Conservation (phyloP, 2,329 filamentous ascomycete genomes). For the Phaeosphaeriaceae sp. region DNA sequence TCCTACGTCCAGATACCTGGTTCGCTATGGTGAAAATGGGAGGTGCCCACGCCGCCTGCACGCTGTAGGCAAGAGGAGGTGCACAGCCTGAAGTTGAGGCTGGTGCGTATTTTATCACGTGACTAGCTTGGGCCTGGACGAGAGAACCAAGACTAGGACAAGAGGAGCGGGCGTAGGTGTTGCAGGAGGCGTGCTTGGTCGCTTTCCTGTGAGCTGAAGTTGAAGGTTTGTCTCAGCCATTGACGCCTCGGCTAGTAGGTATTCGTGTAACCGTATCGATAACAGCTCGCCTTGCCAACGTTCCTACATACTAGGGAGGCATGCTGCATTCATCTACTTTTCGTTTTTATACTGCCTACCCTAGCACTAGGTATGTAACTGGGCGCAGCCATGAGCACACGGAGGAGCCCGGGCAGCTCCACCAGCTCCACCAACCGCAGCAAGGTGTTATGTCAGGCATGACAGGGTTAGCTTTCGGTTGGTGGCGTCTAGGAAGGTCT, state of each 20-base stretch:
- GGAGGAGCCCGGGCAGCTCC: too few species aligned
- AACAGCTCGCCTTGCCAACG: too few species aligned
- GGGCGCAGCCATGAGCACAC: too few species aligned
- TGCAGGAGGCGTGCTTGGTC: constrained; percentile 11
- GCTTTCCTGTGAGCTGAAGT: constrained; percentile 3
- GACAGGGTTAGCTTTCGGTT: constrained; percentile 1
- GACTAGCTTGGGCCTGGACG: constrained; percentile 13
- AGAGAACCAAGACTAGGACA: constrained; percentile 1
- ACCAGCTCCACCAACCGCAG: constrained; percentile 4
- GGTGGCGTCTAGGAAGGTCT: not conserved
- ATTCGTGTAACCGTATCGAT: not conserved
- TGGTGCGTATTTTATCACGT: constrained; percentile 14
- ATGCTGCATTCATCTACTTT: too few species aligned
- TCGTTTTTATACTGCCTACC: too few species aligned
- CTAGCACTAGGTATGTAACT: too few species aligned
- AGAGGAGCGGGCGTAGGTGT: not conserved
- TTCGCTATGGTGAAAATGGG: constrained; percentile 8
- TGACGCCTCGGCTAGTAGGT: constrained; percentile 1
- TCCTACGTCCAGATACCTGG: constrained; percentile 15
- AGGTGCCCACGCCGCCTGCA: not conserved
- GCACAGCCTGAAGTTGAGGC: too few species aligned
- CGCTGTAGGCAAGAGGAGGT: too few species aligned
- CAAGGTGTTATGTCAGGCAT: not conserved
- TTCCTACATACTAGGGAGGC: too few species aligned
- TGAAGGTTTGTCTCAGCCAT: constrained; percentile 2